Evolutionary conservation across 2,329 filamentous ascomycete genomes (phyloP).

Genomic region (Ophiostoma sp.): DNA sequence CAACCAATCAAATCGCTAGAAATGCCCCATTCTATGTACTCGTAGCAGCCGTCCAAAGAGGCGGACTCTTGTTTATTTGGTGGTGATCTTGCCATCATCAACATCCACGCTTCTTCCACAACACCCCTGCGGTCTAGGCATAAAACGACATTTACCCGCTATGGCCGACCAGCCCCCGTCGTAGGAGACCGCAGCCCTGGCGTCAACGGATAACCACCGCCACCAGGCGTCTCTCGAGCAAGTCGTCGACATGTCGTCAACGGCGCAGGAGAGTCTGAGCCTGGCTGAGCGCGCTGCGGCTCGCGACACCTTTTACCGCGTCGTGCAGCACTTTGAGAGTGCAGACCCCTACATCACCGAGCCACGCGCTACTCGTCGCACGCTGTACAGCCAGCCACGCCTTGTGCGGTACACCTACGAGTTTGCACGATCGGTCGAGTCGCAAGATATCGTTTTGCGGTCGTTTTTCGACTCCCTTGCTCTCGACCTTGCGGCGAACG

Average conservation of each 20-base stretch:
- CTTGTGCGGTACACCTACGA: conserved; percentile 31
- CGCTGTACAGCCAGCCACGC: conserved; percentile 27
- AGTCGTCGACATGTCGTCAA: conserved; percentile 24
- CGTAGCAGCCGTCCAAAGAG: no score
- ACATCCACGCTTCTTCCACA: no score
- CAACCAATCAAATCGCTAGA: no score
- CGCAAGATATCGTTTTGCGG: conserved; percentile 29
- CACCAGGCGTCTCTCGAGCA: conserved; percentile 27
- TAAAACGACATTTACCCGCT: no score
- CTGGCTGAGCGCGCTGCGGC: conserved; percentile 23
- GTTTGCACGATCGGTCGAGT: conserved; percentile 29
- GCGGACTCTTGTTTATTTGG: no score
- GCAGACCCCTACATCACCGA: conserved; percentile 13
- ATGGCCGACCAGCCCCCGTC: no score
- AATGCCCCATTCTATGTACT: no score
- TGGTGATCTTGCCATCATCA: no score
- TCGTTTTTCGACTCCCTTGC: conserved; percentile 29
- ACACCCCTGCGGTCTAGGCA: no score
- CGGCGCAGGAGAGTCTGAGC: conserved; percentile 21
- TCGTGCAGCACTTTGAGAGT: conserved; percentile 26
- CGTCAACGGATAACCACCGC: conserved; percentile 22
- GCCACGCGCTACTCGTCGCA: background rate
- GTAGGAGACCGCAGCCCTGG: no score
- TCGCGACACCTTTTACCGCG: conserved; percentile 25
- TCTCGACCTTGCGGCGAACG: conserved; percentile 17